Conservation (phyloP, 2,329 filamentous ascomycete genomes). For the Pseudogymnoascus sp. region DNA sequence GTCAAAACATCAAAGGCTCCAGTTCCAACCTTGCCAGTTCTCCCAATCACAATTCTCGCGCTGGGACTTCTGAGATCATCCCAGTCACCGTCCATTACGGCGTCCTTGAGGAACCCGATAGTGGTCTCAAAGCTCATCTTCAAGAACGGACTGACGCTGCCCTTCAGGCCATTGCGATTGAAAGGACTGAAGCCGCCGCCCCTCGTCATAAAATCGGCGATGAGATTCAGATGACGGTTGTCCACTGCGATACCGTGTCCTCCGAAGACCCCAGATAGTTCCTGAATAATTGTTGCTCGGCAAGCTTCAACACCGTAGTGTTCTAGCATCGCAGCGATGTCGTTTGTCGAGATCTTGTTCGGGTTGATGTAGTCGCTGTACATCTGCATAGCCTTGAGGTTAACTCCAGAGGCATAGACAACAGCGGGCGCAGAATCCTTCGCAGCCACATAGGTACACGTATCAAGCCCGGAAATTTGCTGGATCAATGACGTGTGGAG, state of each 20-base stretch:
- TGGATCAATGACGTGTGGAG: slow-evolving; percentile 76
- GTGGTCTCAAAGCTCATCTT: slow-evolving; percentile 99
- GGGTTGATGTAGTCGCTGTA: slow-evolving; percentile 81
- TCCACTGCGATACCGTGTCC: slow-evolving; percentile 91
- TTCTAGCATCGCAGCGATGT: slow-evolving; percentile 74
- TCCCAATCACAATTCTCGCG: slow-evolving; percentile 80
- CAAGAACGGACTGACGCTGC: slow-evolving; percentile 83
- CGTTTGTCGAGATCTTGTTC: slow-evolving; percentile 82
- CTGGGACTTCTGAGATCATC: slow-evolving; percentile 82
- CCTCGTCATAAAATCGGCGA: slow-evolving; percentile 97
- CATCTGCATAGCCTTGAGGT: slow-evolving; percentile 82
- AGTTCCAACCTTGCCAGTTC: slow-evolving; percentile 75
- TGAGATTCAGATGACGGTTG: slow-evolving; percentile 84
- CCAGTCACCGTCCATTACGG: slow-evolving; percentile 80
- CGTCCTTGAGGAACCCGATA: slow-evolving; percentile 84
- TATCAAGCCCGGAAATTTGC: slow-evolving; percentile 68
- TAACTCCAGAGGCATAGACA: slow-evolving; percentile 77
- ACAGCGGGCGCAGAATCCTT: slow-evolving; percentile 46
- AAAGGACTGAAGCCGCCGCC: slow-evolving; percentile 84
- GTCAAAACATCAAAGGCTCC: slow-evolving; percentile 85
- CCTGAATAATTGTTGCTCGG: slow-evolving; percentile 75
- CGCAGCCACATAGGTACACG: slow-evolving; percentile 58
- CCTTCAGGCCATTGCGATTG: slow-evolving; percentile 79
- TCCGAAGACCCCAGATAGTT: slow-evolving; percentile 78
- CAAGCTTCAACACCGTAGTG: slow-evolving; percentile 92